phyloP scores from a whole-genome alignment of 2,329 filamentous ascomycete genomes.

The Zasmidium angulare region DNA sequence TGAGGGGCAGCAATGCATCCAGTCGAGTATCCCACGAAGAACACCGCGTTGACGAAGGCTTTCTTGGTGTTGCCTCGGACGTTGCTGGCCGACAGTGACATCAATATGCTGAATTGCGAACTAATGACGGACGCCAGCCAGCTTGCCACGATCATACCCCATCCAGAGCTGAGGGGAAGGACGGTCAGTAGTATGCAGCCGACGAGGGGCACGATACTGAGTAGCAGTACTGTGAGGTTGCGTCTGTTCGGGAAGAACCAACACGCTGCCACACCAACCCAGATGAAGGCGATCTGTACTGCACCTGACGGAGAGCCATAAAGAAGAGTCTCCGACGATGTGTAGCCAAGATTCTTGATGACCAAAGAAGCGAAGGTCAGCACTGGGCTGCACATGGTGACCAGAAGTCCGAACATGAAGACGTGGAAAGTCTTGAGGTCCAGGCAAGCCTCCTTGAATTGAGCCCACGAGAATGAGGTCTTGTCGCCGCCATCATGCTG shows the following conservation, averaged over 20 bases:
- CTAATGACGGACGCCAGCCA: constrained; percentile 52
- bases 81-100: constrained; percentile 50
- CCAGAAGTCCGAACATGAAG: constrained; percentile 48
- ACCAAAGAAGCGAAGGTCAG: constrained; percentile 52
- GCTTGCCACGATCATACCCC: constrained; percentile 50
- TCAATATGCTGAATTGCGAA: constrained; percentile 42
- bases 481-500: constrained; percentile 45
- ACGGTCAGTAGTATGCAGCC: constrained; percentile 48
- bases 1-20: constrained; percentile 51
- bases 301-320: constrained; percentile 51
- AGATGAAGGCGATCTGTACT: constrained; percentile 48
- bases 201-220: constrained; percentile 46
- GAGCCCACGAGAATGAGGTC: constrained; percentile 45
- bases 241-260: constrained; percentile 42
- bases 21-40: constrained; percentile 53
- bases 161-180: constrained; percentile 42
- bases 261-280: constrained; percentile 46
- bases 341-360: constrained; percentile 50
- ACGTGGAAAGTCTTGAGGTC: constrained; percentile 49
- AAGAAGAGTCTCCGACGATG: constrained; percentile 47
- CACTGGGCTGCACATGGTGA: constrained; percentile 49
- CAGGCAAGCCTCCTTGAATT: constrained; percentile 46
- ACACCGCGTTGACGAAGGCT: constrained; percentile 48
- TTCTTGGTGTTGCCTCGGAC: constrained; percentile 55
- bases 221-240: constrained; percentile 39